Conservation (phyloP, 2,329 filamentous ascomycete species). For the Penicillium brevicompactum region DNA sequence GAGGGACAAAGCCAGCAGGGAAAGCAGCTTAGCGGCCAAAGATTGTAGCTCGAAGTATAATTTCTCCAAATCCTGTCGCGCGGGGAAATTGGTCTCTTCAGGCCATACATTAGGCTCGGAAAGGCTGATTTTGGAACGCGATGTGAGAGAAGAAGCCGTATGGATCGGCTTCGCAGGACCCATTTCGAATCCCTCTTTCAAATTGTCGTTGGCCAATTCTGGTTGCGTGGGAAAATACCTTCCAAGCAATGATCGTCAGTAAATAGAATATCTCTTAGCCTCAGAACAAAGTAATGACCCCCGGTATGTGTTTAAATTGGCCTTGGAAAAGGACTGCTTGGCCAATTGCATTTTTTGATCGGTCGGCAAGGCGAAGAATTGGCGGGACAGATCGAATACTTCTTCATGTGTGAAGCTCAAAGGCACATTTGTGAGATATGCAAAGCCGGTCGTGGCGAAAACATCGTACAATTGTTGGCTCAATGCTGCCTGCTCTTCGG, state of each 20-base stretch:
- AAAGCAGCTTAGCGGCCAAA: slow-evolving; percentile 42
- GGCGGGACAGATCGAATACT: slow-evolving; percentile 44
- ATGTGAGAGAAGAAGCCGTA: slow-evolving; percentile 4
- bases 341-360: slow-evolving; percentile 45
- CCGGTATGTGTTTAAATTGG: slow-evolving; percentile 49
- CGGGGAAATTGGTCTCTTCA: slow-evolving; percentile 17
- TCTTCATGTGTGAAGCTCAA: slow-evolving; percentile 46
- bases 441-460: slow-evolving; percentile 51
- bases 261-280: background rate
- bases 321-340: slow-evolving; percentile 44
- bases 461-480: slow-evolving; percentile 43
- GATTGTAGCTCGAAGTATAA: slow-evolving; percentile 44
- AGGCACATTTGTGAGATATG: slow-evolving; percentile 48
- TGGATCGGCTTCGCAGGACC: slow-evolving; percentile 31
- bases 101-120: slow-evolving; percentile 49
- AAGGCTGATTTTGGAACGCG: slow-evolving; percentile 37
- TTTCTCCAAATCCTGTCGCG: slow-evolving; percentile 35
- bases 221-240: slow-evolving; percentile 51
- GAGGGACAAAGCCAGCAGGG: slow-evolving; percentile 43
- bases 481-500: slow-evolving; percentile 33
- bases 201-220: slow-evolving; percentile 41
- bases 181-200: slow-evolving; percentile 53
- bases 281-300: slow-evolving; percentile 29
- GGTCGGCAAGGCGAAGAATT: slow-evolving; percentile 42
- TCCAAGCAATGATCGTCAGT: background rate